Conservation (phyloP, 2,329 filamentous ascomycete species). For the Verticillium isaacii region DNA sequence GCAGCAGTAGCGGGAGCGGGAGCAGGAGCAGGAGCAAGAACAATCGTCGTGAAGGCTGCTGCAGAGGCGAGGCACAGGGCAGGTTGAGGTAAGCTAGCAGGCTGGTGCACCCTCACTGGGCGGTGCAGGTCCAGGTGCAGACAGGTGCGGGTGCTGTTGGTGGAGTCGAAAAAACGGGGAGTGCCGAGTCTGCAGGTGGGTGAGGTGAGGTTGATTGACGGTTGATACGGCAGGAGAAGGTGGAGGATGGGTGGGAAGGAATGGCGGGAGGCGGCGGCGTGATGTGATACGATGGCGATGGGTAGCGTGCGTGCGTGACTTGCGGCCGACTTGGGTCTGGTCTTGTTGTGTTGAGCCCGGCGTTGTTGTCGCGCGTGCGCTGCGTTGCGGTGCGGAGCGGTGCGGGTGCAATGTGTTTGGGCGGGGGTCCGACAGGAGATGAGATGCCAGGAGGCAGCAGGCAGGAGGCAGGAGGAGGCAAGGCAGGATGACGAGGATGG, state of each 20-base stretch:
- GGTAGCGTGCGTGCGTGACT: background rate
- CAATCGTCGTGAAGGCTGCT: background rate
- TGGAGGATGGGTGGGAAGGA: background rate
- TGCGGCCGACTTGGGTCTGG: background rate
- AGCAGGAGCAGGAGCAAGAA: background rate
- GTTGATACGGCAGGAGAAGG: background rate
- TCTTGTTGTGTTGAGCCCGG: background rate
- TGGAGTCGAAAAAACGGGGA: background rate
- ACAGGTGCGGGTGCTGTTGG: background rate
- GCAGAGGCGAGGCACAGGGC: background rate
- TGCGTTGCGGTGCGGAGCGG: no score
- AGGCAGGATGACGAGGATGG: background rate
- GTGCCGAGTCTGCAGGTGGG: background rate
- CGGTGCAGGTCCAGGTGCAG: background rate
- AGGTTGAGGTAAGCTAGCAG: background rate
- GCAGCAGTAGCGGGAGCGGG: background rate
- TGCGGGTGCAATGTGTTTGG: background rate
- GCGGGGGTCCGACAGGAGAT: background rate
- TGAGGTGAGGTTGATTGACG: constrained; percentile 5
- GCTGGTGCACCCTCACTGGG: constrained; percentile 4
- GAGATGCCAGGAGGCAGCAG: background rate
- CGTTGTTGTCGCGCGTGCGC: background rate
- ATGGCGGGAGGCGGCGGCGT: background rate
- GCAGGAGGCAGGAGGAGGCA: background rate
- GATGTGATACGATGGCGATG: background rate